phyloP scores from a whole-genome alignment of 371 early-diverging fungal species.

The Hamiltosporidium tvaerminnensis region DNA sequence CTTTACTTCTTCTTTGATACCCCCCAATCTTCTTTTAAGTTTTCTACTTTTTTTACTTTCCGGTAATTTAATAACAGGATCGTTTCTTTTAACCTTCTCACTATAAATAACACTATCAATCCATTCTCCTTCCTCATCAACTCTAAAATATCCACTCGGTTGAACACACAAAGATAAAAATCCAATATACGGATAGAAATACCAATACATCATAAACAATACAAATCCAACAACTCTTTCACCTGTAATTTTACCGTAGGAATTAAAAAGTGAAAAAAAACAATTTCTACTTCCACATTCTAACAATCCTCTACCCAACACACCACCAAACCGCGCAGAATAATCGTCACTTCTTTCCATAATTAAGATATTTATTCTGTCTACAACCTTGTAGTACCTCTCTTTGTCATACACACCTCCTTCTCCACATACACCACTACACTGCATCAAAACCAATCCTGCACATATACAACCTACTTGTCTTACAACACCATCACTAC shows the following conservation, averaged over 20 bases:
- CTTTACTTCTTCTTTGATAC: no score
- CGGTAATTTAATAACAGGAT: not conserved
- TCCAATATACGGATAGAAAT: constrained; percentile 45
- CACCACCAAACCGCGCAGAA: constrained; percentile 43
- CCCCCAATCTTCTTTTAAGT: not conserved
- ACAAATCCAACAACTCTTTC: constrained; percentile 36
- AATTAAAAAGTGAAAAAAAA: constrained; percentile 36
- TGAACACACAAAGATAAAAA: constrained; percentile 30
- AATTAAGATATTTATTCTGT: constrained; percentile 41
- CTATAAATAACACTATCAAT: not conserved
- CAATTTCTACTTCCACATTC: constrained; percentile 41
- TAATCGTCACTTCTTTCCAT: constrained; percentile 32
- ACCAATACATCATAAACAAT: constrained; percentile 46
- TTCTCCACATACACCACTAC: constrained; percentile 31
- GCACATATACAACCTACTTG: no score
- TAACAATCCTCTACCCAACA: constrained; percentile 41
- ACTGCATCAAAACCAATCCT: constrained; percentile 47
- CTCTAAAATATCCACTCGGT: constrained; percentile 29
- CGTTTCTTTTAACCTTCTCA: not conserved
- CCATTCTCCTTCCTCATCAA: constrained; percentile 20
- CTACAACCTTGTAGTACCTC: no score
- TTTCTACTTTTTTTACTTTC: not conserved
- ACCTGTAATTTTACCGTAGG: constrained; percentile 24
- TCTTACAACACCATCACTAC: no score
- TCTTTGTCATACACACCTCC: constrained; percentile 39